Evolutionary conservation across 2,329 filamentous ascomycete genomes (phyloP), one percentile per base, ranked within the genome.

Genomic region (Chrysoporthe deuterocubensis): DNA sequence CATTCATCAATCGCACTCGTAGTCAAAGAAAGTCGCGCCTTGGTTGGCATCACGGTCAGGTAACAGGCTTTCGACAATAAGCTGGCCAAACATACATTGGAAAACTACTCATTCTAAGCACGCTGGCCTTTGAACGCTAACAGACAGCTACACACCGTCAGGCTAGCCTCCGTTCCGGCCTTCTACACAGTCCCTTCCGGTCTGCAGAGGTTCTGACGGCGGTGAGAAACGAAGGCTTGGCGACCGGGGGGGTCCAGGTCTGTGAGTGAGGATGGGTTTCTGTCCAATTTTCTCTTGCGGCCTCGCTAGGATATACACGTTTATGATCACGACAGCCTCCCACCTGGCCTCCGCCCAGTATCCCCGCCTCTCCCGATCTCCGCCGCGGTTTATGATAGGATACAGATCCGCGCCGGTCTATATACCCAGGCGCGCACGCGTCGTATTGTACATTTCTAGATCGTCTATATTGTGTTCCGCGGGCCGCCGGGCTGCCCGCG

Each of bases 381-480:
- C 46, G 66, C 54, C 18, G 56, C 16, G 14, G 37, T 59, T 11
- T 60, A 64, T 60, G 44, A 42, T 59, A 58, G 44, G 62, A 57
- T 69, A 59, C 57, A 69, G 50, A 64, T 67, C 61, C 21, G 50
- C 37, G 44, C 65, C 57, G 42, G 43, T 69, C 56, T 69, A 67
- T 52, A 65, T 62, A 34, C 42, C 59, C 48, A 62, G 34, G 50
- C 18, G 48, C 65, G 44, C 61, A 46, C 18, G 6, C 18, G 44
- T 58, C 56, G 54, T 67, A 62, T 65, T 43, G 57, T 69, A 69
- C 67, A 69, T 18, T 34, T 69, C 65, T 54, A 62, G 34, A 67
- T 65, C 62, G 8, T 69, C 67, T 64, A 64, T 44, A 43, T 21
- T n/a, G 7, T 5, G n/a, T 48, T 5, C 16, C 34, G 18, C 18